These are phyloP conservation scores for Teunomyces gatunensis DNA, from an alignment of 805 yeast species.

Conservation along the genomic window DNA sequence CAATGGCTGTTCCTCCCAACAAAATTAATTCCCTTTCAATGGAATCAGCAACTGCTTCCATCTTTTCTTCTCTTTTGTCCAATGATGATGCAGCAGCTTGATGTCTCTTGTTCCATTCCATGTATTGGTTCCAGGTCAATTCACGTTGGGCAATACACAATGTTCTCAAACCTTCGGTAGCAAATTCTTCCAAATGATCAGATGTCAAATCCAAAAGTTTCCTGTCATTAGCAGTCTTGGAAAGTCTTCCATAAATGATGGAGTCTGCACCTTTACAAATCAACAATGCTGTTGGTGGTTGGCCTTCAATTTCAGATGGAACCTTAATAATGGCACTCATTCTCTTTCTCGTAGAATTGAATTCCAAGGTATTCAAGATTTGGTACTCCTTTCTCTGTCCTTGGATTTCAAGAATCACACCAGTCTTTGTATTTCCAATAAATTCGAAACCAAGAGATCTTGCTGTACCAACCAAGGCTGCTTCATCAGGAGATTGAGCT, in stretches of 20 bases:
- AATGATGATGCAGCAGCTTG: constrained; percentile 65
- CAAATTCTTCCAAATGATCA: constrained; percentile 70
- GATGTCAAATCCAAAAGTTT: constrained; percentile 61
- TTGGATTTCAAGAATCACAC: constrained; percentile 64
- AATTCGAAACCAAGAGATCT: constrained; percentile 73
- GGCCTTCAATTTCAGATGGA: constrained; percentile 39
- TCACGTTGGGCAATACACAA: constrained; percentile 75
- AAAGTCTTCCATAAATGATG: constrained; percentile 66
- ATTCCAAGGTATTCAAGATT: constrained; percentile 67
- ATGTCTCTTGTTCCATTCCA: constrained; percentile 61
- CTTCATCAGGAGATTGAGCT: constrained; percentile 87
- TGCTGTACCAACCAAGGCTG: constrained; percentile 80
- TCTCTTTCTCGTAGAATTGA: constrained; percentile 82
- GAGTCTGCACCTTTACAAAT: constrained; percentile 88
- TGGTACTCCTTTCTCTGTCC: constrained; percentile 72
- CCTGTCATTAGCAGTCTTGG: constrained; percentile 43
- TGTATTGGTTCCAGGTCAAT: constrained; percentile 58
- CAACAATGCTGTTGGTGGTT: constrained; percentile 52
- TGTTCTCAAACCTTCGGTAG: constrained; percentile 81
- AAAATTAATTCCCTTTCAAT: constrained; percentile 58
- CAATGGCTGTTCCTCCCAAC: constrained; percentile 80
- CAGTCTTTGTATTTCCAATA: constrained; percentile 63
- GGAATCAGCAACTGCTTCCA: constrained; percentile 73
- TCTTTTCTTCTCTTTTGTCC: constrained; percentile 60
- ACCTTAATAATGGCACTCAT: constrained; percentile 80